A percentile compares a stretch with the other conserved stretches of the same genome.
Evolutionary conservation across 2,329 filamentous ascomycete genomes (phyloP).

Genomic region (Fusarium miscanthi): DNA sequence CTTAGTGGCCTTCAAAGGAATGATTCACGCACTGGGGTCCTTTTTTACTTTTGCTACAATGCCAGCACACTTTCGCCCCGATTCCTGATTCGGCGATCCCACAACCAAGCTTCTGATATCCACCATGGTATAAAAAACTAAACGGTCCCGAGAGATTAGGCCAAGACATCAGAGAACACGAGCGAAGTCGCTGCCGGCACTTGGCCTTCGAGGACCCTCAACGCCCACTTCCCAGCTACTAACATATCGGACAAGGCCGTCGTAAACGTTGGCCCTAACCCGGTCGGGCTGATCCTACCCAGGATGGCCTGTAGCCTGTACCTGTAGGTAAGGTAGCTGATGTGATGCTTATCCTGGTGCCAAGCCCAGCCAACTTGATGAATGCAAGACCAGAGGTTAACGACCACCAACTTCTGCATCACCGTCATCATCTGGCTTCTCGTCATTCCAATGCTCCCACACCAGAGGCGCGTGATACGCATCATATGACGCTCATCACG

Average conservation of each 20-base stretch:
- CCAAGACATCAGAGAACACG: slow-evolving; percentile 11
- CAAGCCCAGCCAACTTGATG: slow-evolving; percentile 19
- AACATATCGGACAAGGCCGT: slow-evolving; percentile 14
- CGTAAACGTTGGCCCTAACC: not conserved
- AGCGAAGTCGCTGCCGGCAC: slow-evolving; percentile 19
- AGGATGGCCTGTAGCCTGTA: slow-evolving; percentile 10
- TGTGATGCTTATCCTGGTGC: slow-evolving; percentile 9
- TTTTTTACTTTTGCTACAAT: slow-evolving; percentile 2
- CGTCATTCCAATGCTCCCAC: slow-evolving; percentile 33
- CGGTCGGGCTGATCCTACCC: slow-evolving; percentile 8
- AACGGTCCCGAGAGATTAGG: slow-evolving; percentile 26
- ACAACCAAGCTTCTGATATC: slow-evolving; percentile 10
- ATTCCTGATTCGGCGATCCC: slow-evolving; percentile 32
- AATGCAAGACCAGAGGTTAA: slow-evolving; percentile 23
- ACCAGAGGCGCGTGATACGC: slow-evolving; percentile 24
- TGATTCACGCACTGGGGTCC: slow-evolving; percentile 7
- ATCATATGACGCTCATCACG: slow-evolving; percentile 23
- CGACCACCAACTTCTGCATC: slow-evolving; percentile 1
- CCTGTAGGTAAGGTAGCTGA: not conserved
- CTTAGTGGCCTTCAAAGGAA: not conserved
- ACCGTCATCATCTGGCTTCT: slow-evolving; percentile 6
- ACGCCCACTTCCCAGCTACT: not conserved
- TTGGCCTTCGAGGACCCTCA: slow-evolving; percentile 24
- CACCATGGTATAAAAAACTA: slow-evolving; percentile 21
- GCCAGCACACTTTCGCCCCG: not conserved